These are phyloP conservation scores for Begonia peltatifolia DNA, from an alignment of 306 rosid species.

Conservation along the genomic window DNA sequence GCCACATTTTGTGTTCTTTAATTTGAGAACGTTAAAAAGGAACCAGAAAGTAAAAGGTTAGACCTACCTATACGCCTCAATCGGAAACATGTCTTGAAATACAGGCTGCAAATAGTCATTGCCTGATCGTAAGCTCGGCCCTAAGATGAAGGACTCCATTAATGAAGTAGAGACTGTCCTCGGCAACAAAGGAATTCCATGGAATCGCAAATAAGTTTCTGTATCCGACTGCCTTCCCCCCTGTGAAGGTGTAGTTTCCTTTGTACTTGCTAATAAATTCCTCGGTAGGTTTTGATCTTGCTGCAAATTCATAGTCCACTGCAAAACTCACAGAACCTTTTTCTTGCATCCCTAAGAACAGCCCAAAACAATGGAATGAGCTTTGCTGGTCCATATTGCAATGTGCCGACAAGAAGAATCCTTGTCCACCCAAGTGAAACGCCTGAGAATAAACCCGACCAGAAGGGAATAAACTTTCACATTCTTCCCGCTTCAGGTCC, in stretches of 20 bases:
- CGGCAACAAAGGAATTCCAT: slow-evolving; percentile 77
- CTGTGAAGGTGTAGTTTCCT: slow-evolving; percentile 90
- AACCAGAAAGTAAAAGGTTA: not conserved
- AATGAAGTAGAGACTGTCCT: slow-evolving; percentile 72
- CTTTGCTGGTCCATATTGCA: slow-evolving; percentile 99
- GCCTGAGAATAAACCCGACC: slow-evolving; percentile 98
- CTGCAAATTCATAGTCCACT: slow-evolving; percentile 91
- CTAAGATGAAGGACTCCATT: slow-evolving; percentile 87
- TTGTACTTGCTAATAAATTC: slow-evolving; percentile 89
- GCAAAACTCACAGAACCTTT: slow-evolving; percentile 87
- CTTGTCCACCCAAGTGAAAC: slow-evolving; percentile 95
- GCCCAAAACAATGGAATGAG: slow-evolving; percentile 90
- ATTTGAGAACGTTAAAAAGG: not conserved
- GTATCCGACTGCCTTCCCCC: slow-evolving; percentile 97
- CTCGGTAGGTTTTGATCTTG: slow-evolving; percentile 63
- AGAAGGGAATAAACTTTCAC: slow-evolving; percentile 59
- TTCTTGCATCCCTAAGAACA: slow-evolving; percentile 96
- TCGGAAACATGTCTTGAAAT: not conserved
- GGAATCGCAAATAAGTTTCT: slow-evolving; percentile 76
- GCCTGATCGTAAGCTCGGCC: slow-evolving; percentile 88
- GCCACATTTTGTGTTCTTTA: not conserved
- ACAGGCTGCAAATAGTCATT: slow-evolving; percentile 14
- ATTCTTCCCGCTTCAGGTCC: slow-evolving; percentile 91
- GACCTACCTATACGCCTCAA: not conserved
- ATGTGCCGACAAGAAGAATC: slow-evolving; percentile 92